Conservation (phyloP, 2,329 filamentous ascomycete genomes). For the Bimuria novae-zelandiae region DNA sequence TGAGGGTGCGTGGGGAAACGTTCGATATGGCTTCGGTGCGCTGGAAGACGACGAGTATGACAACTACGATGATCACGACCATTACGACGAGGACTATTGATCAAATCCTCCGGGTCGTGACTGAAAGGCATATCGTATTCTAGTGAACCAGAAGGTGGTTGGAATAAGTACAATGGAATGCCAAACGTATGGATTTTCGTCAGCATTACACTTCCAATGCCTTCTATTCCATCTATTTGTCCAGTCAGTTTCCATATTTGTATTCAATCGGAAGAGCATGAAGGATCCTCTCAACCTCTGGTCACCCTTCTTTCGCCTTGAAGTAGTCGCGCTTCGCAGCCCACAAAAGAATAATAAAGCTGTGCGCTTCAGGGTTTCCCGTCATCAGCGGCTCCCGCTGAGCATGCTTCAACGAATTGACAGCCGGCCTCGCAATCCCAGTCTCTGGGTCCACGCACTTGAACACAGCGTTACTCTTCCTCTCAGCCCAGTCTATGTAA, state of each 20-base stretch:
- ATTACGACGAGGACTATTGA: too few species aligned
- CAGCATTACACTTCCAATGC: too few species aligned
- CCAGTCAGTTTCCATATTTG: too few species aligned
- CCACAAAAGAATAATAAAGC: slow-evolving; percentile 50
- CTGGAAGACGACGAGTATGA: not conserved
- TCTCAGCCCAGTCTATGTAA: slow-evolving; percentile 50
- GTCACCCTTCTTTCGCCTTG: not conserved
- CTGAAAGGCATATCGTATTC: too few species aligned
- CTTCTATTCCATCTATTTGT: too few species aligned
- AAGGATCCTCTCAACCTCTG: too few species aligned
- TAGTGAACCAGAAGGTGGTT: too few species aligned
- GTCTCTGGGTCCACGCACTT: slow-evolving; percentile 38
- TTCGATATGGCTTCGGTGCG: not conserved
- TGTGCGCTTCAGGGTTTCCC: slow-evolving; percentile 49
- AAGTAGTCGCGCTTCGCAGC: slow-evolving; percentile 48
- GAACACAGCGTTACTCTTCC: slow-evolving; percentile 45
- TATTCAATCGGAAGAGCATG: too few species aligned
- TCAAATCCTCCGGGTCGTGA: too few species aligned
- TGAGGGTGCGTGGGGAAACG: not conserved
- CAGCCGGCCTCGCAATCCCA: slow-evolving; percentile 47
- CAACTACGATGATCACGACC: not conserved
- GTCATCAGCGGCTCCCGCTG: slow-evolving; percentile 23
- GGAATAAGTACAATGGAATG: too few species aligned
- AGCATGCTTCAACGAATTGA: slow-evolving; percentile 47
- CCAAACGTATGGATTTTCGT: too few species aligned